A percentile compares a stretch with the other conserved stretches of the same genome.
Evolutionary conservation across 768 basidiomycete species (phyloP).

Genomic region (Suillus spraguei): DNA sequence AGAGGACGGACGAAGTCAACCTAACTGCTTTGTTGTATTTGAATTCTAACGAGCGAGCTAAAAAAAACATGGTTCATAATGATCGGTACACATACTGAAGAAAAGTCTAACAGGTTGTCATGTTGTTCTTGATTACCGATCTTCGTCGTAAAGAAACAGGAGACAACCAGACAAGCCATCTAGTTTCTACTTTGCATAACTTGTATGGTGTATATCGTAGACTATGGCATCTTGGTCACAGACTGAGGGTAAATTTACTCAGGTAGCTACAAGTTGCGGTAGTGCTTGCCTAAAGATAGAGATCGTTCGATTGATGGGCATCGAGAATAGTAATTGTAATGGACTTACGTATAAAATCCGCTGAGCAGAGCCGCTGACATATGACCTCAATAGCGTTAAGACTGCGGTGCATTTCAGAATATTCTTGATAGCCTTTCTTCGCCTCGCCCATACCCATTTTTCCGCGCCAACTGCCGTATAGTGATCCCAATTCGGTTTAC

Average conservation of each 20-base stretch:
- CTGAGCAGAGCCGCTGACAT: constrained; percentile 9
- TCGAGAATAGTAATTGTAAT: neutral
- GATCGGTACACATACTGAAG: no score
- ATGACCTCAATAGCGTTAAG: constrained; percentile 13
- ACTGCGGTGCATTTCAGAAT: constrained; percentile 11
- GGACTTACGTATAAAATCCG: neutral
- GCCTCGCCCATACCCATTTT: constrained; percentile 30
- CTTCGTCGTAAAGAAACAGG: neutral
- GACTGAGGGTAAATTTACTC: neutral
- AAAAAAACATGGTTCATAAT: neutral
- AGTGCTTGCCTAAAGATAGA: neutral
- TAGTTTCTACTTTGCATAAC: neutral
- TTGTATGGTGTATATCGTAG: neutral
- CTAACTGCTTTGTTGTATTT: neutral
- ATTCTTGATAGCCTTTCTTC: constrained; percentile 7
- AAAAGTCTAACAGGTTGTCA: neutral
- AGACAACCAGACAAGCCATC: no score
- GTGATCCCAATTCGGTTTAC: constrained; percentile 37
- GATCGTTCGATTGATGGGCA: neutral
- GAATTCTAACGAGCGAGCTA: neutral
- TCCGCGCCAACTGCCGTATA: constrained; percentile 41
- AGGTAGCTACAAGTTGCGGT: neutral
- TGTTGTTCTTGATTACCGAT: neutral
- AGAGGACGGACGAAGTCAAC: neutral
- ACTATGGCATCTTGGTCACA: neutral